phyloP scores from a whole-genome alignment of 495 filamentous ascomycete species.

The Endocarpon pusillum region DNA sequence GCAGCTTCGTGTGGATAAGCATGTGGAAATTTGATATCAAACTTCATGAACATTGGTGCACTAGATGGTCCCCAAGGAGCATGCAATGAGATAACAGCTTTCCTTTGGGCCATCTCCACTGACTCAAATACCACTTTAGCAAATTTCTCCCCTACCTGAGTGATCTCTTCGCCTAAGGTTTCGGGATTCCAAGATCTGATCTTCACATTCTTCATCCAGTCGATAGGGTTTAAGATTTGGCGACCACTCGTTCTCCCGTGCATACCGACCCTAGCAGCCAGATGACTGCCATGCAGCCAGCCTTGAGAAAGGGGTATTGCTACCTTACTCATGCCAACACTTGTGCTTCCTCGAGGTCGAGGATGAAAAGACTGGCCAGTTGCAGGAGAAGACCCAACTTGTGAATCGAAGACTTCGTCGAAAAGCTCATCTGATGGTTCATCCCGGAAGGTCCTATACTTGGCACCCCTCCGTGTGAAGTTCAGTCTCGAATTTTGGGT shows the following conservation, averaged over 20 bases:
- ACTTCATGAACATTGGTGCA: conserved; percentile 56
- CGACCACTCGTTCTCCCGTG: conserved; percentile 38
- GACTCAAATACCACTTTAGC: conserved; percentile 74
- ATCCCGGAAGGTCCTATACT: conserved; percentile 75
- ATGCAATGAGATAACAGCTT: conserved; percentile 57
- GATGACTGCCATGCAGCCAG: conserved; percentile 26
- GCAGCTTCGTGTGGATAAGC: conserved; percentile 54
- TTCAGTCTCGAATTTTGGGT: conserved; percentile 46
- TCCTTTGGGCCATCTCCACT: conserved; percentile 62
- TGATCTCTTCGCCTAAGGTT: conserved; percentile 73
- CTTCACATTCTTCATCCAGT: conserved; percentile 89
- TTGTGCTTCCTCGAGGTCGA: conserved; percentile 12
- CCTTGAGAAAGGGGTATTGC: conserved; percentile 26
- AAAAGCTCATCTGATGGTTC: conserved; percentile 21
- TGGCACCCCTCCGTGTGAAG: conserved; percentile 63
- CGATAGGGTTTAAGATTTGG: conserved; percentile 57
- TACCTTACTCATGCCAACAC: conserved; percentile 33
- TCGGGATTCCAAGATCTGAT: conserved; percentile 67
- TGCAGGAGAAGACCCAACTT: conserved; percentile 4
- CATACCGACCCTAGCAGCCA: conserved; percentile 41
- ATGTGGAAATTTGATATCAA: conserved; percentile 60
- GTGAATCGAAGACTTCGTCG: conserved; percentile 14
- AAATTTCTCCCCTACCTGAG: conserved; percentile 64
- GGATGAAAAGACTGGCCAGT: conserved; percentile 12
- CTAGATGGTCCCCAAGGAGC: conserved; percentile 72